Base-by-base conservation (phyloP, 768 basidiomycete genomes). In the Trichaptum fuscoviolaceum region DNA sequence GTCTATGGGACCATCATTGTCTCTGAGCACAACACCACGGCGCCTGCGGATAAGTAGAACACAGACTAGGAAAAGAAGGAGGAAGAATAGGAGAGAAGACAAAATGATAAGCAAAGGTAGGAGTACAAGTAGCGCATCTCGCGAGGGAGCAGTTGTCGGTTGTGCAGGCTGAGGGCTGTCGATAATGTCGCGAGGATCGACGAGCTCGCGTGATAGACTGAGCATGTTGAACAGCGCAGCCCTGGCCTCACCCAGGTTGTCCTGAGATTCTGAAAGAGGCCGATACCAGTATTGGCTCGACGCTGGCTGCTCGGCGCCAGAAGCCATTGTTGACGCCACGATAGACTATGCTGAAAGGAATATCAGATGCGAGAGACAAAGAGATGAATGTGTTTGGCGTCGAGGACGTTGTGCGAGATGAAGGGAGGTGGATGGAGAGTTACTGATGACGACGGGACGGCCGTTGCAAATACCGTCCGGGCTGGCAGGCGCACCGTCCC, bases 41-140 rank as follows among this genome's bases (percentile, higher is more conserved):
- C 92, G 83, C 65, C 84, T 82, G 67, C 93, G 86, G 71, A 97
- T 84, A 69, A 96, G 84, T 71, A 99, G 83, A 66, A 97, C 86
- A 73, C 93, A 95, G 72, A 96, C 80, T 63, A 98, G 86, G 79
- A 99, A 96, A 67, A 96, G 82, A 62, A 98, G 84, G 69, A 98
- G 86, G 64, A 99, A 88, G 76, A 98, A 91, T 64, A 99, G 85
- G 70, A 99, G 91, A 6, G 94, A 94, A 25, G 93, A 90, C 35
- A 98, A 85, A 61, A 99, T 91, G 78, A 98, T 92, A 74, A 99
- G 88, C 64, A 99, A 85, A 27, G 96, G 96, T 7, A 99, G 85
- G 67, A 99, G 87, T 73, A 99, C 87, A 74, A 92, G 85, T 68
- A 93, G 86, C 34, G 90, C 85, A 72, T 93, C 90, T 64, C 82